These are phyloP conservation scores for Aspergillus jensenii DNA, from an alignment of 2,329 filamentous ascomycete genomes.

Conservation along the genomic window DNA sequence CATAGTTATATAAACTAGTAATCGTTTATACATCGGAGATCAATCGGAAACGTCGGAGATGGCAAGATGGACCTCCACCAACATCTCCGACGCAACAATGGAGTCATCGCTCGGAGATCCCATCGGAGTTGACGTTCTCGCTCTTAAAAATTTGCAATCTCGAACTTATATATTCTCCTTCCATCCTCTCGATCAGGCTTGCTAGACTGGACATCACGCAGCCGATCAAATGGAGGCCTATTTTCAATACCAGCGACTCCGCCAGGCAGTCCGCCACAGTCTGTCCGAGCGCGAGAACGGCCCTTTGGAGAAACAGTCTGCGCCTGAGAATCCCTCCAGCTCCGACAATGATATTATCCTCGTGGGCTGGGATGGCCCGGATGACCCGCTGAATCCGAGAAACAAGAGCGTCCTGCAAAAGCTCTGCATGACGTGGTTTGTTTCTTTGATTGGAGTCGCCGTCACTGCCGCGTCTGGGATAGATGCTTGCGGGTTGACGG, in stretches of 20 bases:
- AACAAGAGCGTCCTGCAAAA: slow-evolving; percentile 35
- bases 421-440: slow-evolving; percentile 42
- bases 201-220: no score
- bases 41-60: no score
- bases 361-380: slow-evolving; percentile 40
- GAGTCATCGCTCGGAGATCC: no score
- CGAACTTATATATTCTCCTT: no score
- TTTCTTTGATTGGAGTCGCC: slow-evolving; percentile 51
- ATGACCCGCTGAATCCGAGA: slow-evolving; percentile 39
- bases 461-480: slow-evolving; percentile 54
- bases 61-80: no score
- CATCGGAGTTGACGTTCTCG: no score
- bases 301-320: neutral
- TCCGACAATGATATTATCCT: neutral
- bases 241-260: slow-evolving; percentile 18
- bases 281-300: slow-evolving; percentile 5
- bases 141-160: no score
- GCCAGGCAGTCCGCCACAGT: slow-evolving; percentile 11
- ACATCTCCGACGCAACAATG: no score
- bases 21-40: no score
- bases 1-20: no score
- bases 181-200: no score
- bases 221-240: slow-evolving; percentile 17
- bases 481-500: slow-evolving; percentile 42
- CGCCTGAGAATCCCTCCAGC: no score